Evolutionary conservation across 805 yeast genomes (phyloP).

Genomic region (Aciculoconidium aculeatum): DNA sequence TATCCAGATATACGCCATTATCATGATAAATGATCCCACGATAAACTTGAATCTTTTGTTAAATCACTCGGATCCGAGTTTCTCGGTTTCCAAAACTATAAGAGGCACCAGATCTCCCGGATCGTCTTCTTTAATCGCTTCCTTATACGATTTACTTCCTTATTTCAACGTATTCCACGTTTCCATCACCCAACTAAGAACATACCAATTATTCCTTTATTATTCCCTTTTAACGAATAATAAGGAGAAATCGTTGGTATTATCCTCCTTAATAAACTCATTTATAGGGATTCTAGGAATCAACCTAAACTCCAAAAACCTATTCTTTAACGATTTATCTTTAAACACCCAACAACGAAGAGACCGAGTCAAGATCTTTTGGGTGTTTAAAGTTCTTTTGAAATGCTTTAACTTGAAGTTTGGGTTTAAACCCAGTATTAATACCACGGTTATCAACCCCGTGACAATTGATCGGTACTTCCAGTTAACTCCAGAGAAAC

Average conservation of each 20-base stretch:
- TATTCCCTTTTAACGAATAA: conserved; percentile 41
- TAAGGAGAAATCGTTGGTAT: conserved; percentile 33
- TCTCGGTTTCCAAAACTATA: conserved; percentile 10
- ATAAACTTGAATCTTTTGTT: conserved; percentile 35
- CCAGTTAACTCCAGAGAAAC: conserved; percentile 39
- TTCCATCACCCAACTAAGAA: conserved; percentile 44
- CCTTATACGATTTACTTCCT: conserved; percentile 40
- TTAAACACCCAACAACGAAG: conserved; percentile 31
- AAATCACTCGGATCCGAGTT: conserved; percentile 33
- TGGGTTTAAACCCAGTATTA: conserved; percentile 41
- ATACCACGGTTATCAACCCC: conserved; percentile 42
- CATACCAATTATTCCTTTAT: conserved; percentile 43
- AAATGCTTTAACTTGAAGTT: conserved; percentile 38
- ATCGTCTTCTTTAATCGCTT: conserved; percentile 22
- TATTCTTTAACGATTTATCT: conserved; percentile 43
- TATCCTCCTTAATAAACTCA: conserved; percentile 35
- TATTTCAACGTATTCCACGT: conserved; percentile 46
- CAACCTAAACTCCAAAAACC: conserved; percentile 34
- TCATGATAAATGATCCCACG: conserved; percentile 46
- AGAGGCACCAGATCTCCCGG: conserved; percentile 3
- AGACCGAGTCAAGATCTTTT: conserved; percentile 39
- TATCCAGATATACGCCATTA: conserved; percentile 46
- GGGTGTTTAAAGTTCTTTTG: conserved; percentile 40
- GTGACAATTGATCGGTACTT: conserved; percentile 41
- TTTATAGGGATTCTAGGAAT: conserved; percentile 39